Conservation (phyloP, 140 eudicot species). For the Ambrosia hybrid region DNA sequence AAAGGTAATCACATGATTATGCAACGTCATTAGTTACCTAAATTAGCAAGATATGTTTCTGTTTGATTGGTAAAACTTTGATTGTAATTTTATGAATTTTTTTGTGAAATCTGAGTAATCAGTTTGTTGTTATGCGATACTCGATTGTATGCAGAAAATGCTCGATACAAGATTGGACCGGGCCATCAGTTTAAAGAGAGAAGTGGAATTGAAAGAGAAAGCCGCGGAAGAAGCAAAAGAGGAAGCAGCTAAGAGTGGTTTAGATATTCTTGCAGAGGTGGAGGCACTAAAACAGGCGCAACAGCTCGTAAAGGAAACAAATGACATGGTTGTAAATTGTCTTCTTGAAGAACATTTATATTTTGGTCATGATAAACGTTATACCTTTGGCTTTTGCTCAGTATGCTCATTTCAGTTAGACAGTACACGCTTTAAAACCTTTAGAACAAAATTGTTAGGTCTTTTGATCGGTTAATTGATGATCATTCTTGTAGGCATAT, state of each 20-base stretch:
- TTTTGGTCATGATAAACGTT: background rate
- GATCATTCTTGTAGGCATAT: background rate
- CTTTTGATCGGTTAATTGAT: background rate
- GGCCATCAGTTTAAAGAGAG: background rate
- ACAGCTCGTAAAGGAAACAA: background rate
- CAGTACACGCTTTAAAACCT: background rate
- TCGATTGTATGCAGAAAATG: background rate
- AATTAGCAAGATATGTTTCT: no score
- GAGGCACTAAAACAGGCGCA: background rate
- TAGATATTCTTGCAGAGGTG: conserved; percentile 1
- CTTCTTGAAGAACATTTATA: background rate
- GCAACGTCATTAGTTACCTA: no score
- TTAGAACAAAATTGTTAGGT: background rate
- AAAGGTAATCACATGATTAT: no score
- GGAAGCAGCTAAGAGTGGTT: background rate
- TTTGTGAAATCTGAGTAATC: no score
- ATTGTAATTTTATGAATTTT: no score
- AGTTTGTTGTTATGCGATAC: background rate
- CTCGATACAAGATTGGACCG: background rate
- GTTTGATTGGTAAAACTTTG: no score
- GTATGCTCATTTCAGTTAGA: background rate
- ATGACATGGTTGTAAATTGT: conserved; percentile 2
- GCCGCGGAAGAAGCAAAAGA: conserved; percentile 9
- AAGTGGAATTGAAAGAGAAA: conserved; percentile 4
- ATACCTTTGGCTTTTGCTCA: background rate